These are phyloP conservation scores for Moricandia moricandioides DNA, from an alignment of 345 rosid genomes.

Conservation along the genomic window DNA sequence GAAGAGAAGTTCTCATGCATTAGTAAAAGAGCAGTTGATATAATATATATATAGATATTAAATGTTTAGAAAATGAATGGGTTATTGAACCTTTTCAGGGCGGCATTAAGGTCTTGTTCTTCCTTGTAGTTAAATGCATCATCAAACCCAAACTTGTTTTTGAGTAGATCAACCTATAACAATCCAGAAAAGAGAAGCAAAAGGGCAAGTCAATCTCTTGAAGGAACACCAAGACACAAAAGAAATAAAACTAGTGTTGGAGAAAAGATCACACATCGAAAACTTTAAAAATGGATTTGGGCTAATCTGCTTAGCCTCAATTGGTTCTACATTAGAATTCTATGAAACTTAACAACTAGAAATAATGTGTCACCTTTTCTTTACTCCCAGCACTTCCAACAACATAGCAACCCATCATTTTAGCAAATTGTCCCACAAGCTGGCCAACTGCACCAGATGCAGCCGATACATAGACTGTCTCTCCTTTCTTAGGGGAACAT, in stretches of 20 bases:
- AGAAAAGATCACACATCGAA: too few species aligned
- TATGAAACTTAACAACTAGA: neutral
- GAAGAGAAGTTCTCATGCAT: neutral
- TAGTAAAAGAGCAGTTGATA: neutral
- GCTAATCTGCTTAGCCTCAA: too few species aligned
- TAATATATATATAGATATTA: neutral
- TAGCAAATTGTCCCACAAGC: constrained; percentile 56
- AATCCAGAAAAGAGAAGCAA: neutral
- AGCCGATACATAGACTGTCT: constrained; percentile 45
- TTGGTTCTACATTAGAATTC: neutral
- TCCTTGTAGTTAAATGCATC: constrained; percentile 80
- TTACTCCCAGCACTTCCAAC: constrained; percentile 57
- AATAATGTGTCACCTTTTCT: constrained; percentile 39
- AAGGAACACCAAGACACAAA: neutral
- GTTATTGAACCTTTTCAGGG: constrained; percentile 52
- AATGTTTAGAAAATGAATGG: neutral
- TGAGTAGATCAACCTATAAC: constrained; percentile 57
- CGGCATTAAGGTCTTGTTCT: constrained; percentile 48
- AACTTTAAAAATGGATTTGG: too few species aligned
- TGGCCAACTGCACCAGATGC: constrained; percentile 61
- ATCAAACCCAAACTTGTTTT: constrained; percentile 63
- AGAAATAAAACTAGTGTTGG: neutral
- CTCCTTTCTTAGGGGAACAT: constrained; percentile 50
- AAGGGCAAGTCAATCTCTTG: constrained; percentile 6
- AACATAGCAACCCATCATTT: constrained; percentile 51